Base-by-base conservation (phyloP, 2,329 filamentous ascomycete genomes). In the Lithohypha guttulata region DNA sequence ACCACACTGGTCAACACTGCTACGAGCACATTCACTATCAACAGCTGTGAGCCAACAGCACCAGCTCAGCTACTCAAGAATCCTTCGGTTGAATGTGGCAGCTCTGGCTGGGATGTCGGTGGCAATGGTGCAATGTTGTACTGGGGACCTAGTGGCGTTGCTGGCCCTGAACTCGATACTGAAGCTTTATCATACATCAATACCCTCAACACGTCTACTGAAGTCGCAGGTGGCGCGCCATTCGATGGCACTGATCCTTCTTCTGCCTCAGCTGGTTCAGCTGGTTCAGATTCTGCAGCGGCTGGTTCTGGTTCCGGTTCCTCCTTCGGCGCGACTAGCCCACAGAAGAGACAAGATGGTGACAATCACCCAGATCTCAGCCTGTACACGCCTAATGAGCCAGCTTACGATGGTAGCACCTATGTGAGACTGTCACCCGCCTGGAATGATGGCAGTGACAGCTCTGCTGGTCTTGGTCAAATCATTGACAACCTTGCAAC, bases 81-180 rank as follows among this genome's bases (percentile, higher is more conserved):
- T 17, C 36, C 36, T 31, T 39, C 36, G 13, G 31, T 39, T n/a
- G 36, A 39, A 32, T 39, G 36, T 19, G 31, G 33, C 18, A 22
- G 33, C 13, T 13, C 26, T 27, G 36, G 36, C 18, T 39, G 36
- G 26, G 34, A 37, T 26, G 3, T 37, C 23, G 14, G 25, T 15
- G 19, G 23, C 9, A 18, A 25, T 22, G 36, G 36, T 32, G 26
- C 36, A 14, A 21, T 17, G 5, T 19, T 39, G 6, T 32, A 31
- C 20, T 39, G 36, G 36, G 36, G 36, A 23, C 36, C 36, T 18
- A 23, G 8, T 8, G 36, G 36, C 13, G 18, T 20, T 17, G 10
- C 29, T 18, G 19, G 10, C 10, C 13, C 27, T 5, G 17, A 14
- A 3, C 11, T 14, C 6, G 14, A 22, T 18, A 21, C n/a, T 30